Base-by-base conservation (phyloP, 192 early-diverging fungal genomes). In the Lobulomyces angularis region DNA sequence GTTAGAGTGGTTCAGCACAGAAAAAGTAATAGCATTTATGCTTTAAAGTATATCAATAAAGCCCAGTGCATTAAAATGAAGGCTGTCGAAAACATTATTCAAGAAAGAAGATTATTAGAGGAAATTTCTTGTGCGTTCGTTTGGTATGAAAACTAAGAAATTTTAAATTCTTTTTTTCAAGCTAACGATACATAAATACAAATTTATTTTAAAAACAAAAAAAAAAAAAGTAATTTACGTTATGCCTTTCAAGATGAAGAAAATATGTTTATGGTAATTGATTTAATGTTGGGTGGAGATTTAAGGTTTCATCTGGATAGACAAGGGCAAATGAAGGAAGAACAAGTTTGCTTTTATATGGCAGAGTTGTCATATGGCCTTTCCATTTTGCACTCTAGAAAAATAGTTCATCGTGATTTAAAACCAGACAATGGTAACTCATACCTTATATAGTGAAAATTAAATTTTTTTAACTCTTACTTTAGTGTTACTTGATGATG, bases 1-100 rank as follows among this genome's bases (percentile, higher is more conserved):
- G 84, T 91, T 32, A 82, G 88, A 12, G 83, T 97, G 0, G 90
- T 92, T 1, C 84, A 95, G 60, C 88, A 91, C 56, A 84, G 80
- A 46, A 60, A 63, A 6, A 74, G 81, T 0, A 73, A 80, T 45
- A 60, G 71, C 37, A 66, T 84, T 30, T 96, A 82, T 37, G 92
- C 92, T n/a, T 71, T 96, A 33, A 96, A 96, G 59, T 92, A 92
- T 58, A 96, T 96, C 71, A 88, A 83, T 70, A 96, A 96, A 67
- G 69, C 60, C n/a, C 75, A 84, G 46, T 92, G 88, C 55, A 90
- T 96, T 21, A 56, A 71, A 41, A 86, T 82, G 78, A 64, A 73
- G 32, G 82, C 90, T 0, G 72, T 90, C 4, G 71, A 88, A 26
- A 91, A 96, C 54, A 84, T 92, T 24, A 77, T 96, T 32, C 79